Conservation (phyloP, 139 green algal species). For the Gonium pectorale region DNA sequence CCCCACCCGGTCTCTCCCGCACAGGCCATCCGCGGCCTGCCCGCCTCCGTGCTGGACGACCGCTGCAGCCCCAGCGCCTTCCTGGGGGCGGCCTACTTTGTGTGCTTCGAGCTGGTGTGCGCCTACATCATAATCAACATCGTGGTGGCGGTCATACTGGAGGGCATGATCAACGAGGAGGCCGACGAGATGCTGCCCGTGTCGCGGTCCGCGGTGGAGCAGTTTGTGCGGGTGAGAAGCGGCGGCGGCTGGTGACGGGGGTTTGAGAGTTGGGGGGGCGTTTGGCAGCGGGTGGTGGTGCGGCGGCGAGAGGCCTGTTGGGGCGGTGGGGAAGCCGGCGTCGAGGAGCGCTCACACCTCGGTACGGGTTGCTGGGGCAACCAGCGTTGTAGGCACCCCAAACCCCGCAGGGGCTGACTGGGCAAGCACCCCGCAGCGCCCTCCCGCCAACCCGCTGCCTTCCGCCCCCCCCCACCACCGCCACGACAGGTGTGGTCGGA, state of each 20-base stretch:
- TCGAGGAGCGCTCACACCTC: too few species aligned
- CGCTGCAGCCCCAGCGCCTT: constrained; percentile 46
- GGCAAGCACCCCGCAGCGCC: background rate
- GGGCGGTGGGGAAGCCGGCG: too few species aligned
- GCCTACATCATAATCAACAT: constrained; percentile 82
- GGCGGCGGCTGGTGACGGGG: too few species aligned
- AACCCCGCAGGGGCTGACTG: background rate
- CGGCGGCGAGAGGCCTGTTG: too few species aligned
- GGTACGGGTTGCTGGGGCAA: too few species aligned
- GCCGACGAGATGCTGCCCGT: background rate
- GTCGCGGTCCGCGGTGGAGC: background rate
- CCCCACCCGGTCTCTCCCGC: too few species aligned
- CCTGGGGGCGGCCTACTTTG: constrained; percentile 73
- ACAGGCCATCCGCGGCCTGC: too few species aligned
- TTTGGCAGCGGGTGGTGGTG: too few species aligned
- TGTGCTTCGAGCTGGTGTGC: constrained; percentile 72
- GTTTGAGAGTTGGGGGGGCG: too few species aligned
- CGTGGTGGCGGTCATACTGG: constrained; percentile 62
- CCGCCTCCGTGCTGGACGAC: constrained; percentile 10
- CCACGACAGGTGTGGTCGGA: constrained; percentile 64
- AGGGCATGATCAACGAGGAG: constrained; percentile 3
- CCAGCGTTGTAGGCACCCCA: too few species aligned
- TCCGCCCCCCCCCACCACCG: background rate
- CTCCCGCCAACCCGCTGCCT: too few species aligned
- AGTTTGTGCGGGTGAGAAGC: background rate